Base-by-base conservation (phyloP, 2,329 filamentous ascomycete species). In the Trichothecium roseum region DNA sequence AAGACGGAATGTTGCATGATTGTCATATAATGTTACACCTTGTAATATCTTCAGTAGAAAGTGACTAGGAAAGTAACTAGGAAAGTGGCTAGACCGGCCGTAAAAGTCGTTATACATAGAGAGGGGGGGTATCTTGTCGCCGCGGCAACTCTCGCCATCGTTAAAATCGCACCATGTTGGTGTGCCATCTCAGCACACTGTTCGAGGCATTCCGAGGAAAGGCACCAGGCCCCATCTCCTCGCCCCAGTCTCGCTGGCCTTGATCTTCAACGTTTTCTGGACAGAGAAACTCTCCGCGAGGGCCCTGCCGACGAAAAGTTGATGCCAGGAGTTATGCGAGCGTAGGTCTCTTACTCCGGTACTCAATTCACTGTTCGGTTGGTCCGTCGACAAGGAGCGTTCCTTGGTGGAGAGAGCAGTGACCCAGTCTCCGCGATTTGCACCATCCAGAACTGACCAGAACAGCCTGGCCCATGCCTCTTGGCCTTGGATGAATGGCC, bases 381-480 rank as follows among this genome's bases (percentile, higher is more conserved):
- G 37, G 22, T 28, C 15, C 18, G 30, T 32, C 3, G 7, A 18
- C 34, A 20, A 36, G 26, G 38, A 42, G 22, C 35, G 31, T 14
- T 27, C 14, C 30, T 16, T 18, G 28, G 36, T 18, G 10, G 34
- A 39, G 9, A 26, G 18, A 17, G 34, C 40, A 16, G 34, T 37
- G 16, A 41, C 30, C 27, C 32, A 15, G 27, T 33, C 27, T 29
- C 35, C 3, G 14, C 38, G 15, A 27, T 33, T 29, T 26, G 42
- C 29, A 6, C 27, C 38, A 17, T 44, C 33, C 32, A 30, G n/a
- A 14, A 37, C 22, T 17, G 18, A 35, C 53, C 53, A 55, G 41
- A 52, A 55, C 4, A 55, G 35, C 9, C 39, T 39, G 28, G 48
- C 47, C 42, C 49, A 49, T 0, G 50, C 38, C 34, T 45, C 41